phyloP scores from a whole-genome alignment of 192 early-diverging fungal genomes.

The Phlyctochytrium planicorne region DNA sequence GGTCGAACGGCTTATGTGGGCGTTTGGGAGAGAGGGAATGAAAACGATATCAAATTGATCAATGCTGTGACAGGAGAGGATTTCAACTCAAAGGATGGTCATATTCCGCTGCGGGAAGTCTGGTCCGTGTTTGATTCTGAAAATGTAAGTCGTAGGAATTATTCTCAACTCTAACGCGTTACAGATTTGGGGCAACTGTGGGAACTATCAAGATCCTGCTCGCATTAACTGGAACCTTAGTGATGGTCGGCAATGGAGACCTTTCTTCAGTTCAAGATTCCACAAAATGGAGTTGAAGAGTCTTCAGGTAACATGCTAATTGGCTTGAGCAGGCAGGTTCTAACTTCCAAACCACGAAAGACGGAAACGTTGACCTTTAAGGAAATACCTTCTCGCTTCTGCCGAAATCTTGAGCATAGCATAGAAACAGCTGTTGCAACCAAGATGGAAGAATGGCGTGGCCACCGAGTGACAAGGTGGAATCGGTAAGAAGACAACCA shows the following conservation, averaged over 20 bases:
- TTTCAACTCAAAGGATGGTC: slow-evolving; percentile 32
- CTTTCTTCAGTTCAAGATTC: slow-evolving; percentile 29
- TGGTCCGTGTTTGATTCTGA: slow-evolving; percentile 42
- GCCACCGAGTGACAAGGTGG: slow-evolving; percentile 48
- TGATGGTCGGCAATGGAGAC: slow-evolving; percentile 30
- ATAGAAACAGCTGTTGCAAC: slow-evolving; percentile 41
- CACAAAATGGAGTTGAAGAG: slow-evolving; percentile 13
- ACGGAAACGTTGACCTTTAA: slow-evolving; percentile 36
- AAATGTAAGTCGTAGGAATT: slow-evolving; percentile 50
- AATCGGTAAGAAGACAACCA: slow-evolving; percentile 38
- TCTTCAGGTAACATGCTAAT: slow-evolving; percentile 38
- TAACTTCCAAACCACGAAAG: slow-evolving; percentile 15
- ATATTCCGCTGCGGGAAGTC: slow-evolving; percentile 46
- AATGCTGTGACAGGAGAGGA: slow-evolving; percentile 46
- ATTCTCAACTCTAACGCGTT: background rate
- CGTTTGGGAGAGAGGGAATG: slow-evolving; percentile 17
- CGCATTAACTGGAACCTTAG: slow-evolving; percentile 42
- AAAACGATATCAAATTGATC: slow-evolving; percentile 32
- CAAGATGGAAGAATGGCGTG: slow-evolving; percentile 52
- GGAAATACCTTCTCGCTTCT: slow-evolving; percentile 20
- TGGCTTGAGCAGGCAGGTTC: slow-evolving; percentile 3
- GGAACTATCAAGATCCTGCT: slow-evolving; percentile 33
- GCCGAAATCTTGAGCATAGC: slow-evolving; percentile 38
- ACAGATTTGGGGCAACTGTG: slow-evolving; percentile 57
- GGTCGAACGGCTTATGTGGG: slow-evolving; percentile 48